A percentile compares a stretch with the other conserved stretches of the same genome.
Evolutionary conservation across 2,329 filamentous ascomycete genomes (phyloP).

Genomic region (Fusarium goolgardi): DNA sequence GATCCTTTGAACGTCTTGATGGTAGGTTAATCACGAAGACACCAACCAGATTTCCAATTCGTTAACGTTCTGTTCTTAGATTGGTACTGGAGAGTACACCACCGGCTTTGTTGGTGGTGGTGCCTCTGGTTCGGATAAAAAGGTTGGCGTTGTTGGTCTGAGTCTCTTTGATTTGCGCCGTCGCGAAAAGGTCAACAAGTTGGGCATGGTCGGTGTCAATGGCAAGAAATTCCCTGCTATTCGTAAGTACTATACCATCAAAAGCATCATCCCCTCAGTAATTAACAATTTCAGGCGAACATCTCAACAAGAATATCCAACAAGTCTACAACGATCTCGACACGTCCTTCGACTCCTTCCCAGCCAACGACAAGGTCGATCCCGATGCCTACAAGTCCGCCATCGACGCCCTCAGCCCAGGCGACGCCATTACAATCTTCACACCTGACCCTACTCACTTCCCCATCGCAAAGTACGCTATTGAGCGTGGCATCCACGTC

Average conservation of each 20-base stretch:
- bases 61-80: conserved; percentile 56
- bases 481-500: conserved; percentile 88
- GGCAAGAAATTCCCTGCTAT: conserved; percentile 93
- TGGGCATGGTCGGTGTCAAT: conserved; percentile 91
- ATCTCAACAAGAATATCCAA: conserved; percentile 87
- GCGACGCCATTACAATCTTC: conserved; percentile 95
- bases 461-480: conserved; percentile 91
- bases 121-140: conserved; percentile 91
- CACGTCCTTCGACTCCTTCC: conserved; percentile 86
- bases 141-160: conserved; percentile 91
- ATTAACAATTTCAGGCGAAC: conserved; percentile 68
- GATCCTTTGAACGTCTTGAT: conserved; percentile 75
- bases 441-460: conserved; percentile 94
- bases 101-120: conserved; percentile 90
- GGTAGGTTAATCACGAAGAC: conserved; percentile 56
- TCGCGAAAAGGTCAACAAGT: conserved; percentile 85
- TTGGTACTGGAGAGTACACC: conserved; percentile 96
- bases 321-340: conserved; percentile 90
- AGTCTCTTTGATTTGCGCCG: conserved; percentile 90
- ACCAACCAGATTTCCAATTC: not conserved
- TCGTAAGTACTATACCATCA: conserved; percentile 63
- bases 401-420: conserved; percentile 83
- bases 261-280: not conserved
- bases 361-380: conserved; percentile 77
- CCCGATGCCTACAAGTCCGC: conserved; percentile 87